phyloP scores from a whole-genome alignment of 139 green algal species.

The Micromonas pusilla region DNA sequence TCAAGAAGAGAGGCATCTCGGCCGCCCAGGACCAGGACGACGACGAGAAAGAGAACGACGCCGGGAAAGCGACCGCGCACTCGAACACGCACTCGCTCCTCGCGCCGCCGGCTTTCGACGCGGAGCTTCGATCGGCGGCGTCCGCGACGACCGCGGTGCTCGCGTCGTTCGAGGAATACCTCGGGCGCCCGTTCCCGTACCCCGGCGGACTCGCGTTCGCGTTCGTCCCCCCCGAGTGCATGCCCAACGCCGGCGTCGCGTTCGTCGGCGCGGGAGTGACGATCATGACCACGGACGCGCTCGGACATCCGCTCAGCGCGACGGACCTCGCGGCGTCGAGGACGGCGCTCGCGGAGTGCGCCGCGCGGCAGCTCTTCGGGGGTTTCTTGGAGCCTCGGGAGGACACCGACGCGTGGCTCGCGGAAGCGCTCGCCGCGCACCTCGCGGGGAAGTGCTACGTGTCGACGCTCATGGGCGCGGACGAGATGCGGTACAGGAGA shows the following conservation, averaged over 20 bases:
- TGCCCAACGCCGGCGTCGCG: not conserved
- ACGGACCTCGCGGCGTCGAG: not conserved
- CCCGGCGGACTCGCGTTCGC: not conserved
- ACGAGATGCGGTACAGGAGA: not conserved
- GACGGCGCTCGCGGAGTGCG: not conserved
- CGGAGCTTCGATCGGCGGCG: not conserved
- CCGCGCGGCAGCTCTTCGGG: constrained; percentile 1
- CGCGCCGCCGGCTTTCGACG: not conserved
- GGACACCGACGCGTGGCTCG: constrained; percentile 7
- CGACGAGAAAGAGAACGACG: not conserved
- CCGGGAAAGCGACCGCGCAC: not conserved
- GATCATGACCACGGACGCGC: not conserved
- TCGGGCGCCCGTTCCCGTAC: constrained; percentile 9
- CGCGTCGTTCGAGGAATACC: not conserved
- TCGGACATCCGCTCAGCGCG: not conserved
- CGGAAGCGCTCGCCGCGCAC: constrained; percentile 2
- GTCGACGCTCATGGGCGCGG: not conserved
- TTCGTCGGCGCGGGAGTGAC: not conserved
- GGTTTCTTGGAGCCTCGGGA: constrained; percentile 1
- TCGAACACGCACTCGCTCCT: not conserved
- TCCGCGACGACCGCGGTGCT: not conserved
- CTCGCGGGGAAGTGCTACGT: constrained; percentile 5
- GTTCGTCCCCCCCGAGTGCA: not conserved
- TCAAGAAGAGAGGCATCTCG: no score
- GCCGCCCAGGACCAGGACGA: not conserved